These are phyloP conservation scores for Chlorophyllum brunneum DNA, from an alignment of 768 basidiomycete species.

Conservation along the genomic window DNA sequence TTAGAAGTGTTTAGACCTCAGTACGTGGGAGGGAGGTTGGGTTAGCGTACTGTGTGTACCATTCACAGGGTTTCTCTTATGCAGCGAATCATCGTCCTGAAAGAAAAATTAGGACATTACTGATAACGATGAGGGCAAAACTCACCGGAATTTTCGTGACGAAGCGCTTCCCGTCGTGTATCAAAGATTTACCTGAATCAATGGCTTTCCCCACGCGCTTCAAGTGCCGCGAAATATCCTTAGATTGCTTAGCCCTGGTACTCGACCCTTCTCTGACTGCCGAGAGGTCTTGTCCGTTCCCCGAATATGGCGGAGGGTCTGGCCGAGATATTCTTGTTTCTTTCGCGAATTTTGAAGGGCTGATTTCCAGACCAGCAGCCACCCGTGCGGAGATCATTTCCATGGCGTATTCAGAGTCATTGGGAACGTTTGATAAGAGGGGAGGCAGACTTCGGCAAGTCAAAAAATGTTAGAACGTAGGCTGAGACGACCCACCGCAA, in stretches of 20 bases:
- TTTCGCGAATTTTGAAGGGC: conserved; percentile 23
- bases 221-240: not conserved
- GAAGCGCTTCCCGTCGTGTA: conserved; percentile 3
- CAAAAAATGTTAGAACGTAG: not conserved
- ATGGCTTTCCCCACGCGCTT: conserved; percentile 1
- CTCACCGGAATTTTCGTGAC: conserved; percentile 1
- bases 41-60: conserved; percentile 1
- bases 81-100: not conserved
- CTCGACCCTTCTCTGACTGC: not conserved
- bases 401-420: conserved; percentile 71
- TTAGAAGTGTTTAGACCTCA: not conserved
- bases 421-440: conserved; percentile 51
- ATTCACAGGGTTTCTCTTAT: not conserved
- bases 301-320: not conserved
- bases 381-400: conserved; percentile 60
- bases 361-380: conserved; percentile 47
- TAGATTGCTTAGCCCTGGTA: not conserved
- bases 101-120: not conserved
- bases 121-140: not conserved
- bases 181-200: not conserved
- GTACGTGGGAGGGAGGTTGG: not conserved
- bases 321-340: not conserved
- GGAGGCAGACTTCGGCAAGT: conserved; percentile 37
- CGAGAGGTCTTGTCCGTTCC: not conserved
- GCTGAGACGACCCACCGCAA: conserved; percentile 32